Percentiles rank a stretch among this genome's conserved stretches.
phyloP scores from a whole-genome alignment of 805 yeast species.

The Candida adriatica region DNA sequence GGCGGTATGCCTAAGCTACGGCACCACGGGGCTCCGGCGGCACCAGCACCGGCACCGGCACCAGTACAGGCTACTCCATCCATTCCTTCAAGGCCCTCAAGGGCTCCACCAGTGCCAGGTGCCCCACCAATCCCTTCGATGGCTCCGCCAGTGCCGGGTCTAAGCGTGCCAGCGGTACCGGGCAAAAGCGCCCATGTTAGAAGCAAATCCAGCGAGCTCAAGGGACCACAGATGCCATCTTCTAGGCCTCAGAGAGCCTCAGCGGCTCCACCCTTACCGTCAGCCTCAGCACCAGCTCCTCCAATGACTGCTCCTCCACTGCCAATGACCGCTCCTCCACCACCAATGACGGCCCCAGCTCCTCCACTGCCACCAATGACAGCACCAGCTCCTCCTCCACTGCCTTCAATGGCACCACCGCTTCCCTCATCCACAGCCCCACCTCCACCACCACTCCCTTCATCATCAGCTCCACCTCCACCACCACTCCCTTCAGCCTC shows the following conservation, averaged over 20 bases:
- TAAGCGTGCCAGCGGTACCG: conserved; percentile 15
- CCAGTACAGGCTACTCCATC: conserved; percentile 26
- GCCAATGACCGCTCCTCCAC: conserved; percentile 16
- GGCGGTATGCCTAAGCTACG: conserved; percentile 18
- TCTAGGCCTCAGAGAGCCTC: conserved; percentile 14
- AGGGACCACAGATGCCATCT: conserved; percentile 8
- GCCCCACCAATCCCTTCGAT: conserved; percentile 15
- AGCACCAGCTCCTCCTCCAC: conserved; percentile 21
- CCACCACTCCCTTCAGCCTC: conserved; percentile 23
- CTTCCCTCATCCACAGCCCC: conserved; percentile 13
- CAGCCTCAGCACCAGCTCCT: too few species aligned
- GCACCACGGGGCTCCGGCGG: conserved; percentile 13
- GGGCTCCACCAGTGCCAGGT: conserved; percentile 15
- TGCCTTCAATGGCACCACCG: conserved; percentile 18
- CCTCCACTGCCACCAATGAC: conserved; percentile 9
- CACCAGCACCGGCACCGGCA: conserved; percentile 28
- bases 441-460: conserved; percentile 3
- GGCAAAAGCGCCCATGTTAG: conserved; percentile 14
- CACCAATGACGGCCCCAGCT: conserved; percentile 17
- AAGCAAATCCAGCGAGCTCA: conserved; percentile 11
- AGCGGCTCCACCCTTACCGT: conserved; percentile 15
- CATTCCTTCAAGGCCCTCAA: conserved; percentile 20
- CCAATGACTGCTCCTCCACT: neutral
- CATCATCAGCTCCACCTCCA: conserved; percentile 23
- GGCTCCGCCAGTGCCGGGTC: conserved; percentile 20